A percentile compares a stretch with the other conserved stretches of the same genome.
These are phyloP conservation scores for Naganishia onofrii DNA, from an alignment of 768 basidiomycete species.

Conservation along the genomic window DNA sequence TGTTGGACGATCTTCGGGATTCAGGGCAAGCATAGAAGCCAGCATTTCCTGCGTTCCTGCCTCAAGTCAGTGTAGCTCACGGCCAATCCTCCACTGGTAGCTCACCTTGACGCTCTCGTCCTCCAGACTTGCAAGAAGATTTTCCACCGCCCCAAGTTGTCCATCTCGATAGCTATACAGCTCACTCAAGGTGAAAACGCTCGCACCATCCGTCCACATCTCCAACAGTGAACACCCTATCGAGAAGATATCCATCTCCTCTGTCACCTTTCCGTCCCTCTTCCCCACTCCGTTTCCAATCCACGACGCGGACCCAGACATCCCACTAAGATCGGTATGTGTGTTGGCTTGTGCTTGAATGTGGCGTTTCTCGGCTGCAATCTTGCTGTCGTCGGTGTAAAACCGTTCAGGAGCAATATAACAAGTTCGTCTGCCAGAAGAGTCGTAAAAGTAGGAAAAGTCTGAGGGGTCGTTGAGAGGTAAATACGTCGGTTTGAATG, in stretches of 20 bases:
- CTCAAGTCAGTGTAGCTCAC: background rate
- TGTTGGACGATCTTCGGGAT: conserved; percentile 71
- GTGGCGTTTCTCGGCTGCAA: conserved; percentile 65
- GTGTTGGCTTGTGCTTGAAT: conserved; percentile 20
- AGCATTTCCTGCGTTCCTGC: conserved; percentile 66
- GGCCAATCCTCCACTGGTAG: conserved; percentile 32
- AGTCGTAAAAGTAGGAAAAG: conserved; percentile 97
- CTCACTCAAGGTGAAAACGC: conserved; percentile 88
- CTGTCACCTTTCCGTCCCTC: conserved; percentile 78
- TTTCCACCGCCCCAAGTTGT: conserved; percentile 67
- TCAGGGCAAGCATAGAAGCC: conserved; percentile 81
- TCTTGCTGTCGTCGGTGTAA: conserved; percentile 73
- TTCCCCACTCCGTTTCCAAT: conserved; percentile 54
- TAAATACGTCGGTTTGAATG: conserved; percentile 90
- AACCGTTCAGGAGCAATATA: conserved; percentile 96
- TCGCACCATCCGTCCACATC: conserved; percentile 89
- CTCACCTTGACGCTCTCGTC: conserved; percentile 77
- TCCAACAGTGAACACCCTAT: conserved; percentile 93
- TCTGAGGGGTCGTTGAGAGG: conserved; percentile 95
- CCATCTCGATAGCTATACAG: conserved; percentile 90
- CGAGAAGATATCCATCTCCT: conserved; percentile 97
- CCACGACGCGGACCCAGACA: conserved; percentile 29
- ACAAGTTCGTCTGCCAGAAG: conserved; percentile 85
- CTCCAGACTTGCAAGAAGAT: conserved; percentile 69
- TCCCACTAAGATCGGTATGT: conserved; percentile 14